These are phyloP conservation scores for Adansonia gregorii DNA, from an alignment of 441 rosid species.

Conservation along the genomic window DNA sequence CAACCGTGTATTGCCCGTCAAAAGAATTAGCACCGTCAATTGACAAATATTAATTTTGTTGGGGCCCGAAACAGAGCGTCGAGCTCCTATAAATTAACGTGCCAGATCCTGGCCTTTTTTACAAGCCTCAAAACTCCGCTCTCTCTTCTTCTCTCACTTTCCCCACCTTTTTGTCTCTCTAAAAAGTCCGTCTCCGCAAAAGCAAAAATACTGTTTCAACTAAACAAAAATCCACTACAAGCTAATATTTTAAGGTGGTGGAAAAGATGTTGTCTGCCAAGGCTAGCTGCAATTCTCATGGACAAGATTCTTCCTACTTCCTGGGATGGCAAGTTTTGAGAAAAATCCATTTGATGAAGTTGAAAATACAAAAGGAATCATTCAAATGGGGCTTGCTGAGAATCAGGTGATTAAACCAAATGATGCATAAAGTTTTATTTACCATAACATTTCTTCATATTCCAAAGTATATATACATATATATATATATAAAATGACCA, in stretches of 20 bases:
- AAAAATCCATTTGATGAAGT: constrained; percentile 62
- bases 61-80: constrained; percentile 17
- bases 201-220: not conserved
- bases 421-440: not conserved
- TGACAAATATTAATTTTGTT: constrained; percentile 31
- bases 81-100: not conserved
- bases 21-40: constrained; percentile 42
- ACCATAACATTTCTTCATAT: not conserved
- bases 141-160: constrained; percentile 11
- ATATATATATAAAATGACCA: not conserved
- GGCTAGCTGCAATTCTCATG: constrained; percentile 57
- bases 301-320: constrained; percentile 80
- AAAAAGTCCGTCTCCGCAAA: not conserved
- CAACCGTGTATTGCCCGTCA: not conserved
- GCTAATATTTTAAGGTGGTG: not conserved
- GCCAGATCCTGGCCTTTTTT: constrained; percentile 1
- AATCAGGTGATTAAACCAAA: constrained; percentile 59
- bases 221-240: not conserved
- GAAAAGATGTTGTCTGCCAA: constrained; percentile 66
- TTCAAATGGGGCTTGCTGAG: constrained; percentile 94
- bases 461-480: not conserved
- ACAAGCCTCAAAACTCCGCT: not conserved
- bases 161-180: not conserved
- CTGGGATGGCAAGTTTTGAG: constrained; percentile 72
- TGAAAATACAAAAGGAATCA: constrained; percentile 66